These are phyloP conservation scores for Pharnaceum exiguum DNA, from an alignment of 148 eudicot species.

Conservation along the genomic window DNA sequence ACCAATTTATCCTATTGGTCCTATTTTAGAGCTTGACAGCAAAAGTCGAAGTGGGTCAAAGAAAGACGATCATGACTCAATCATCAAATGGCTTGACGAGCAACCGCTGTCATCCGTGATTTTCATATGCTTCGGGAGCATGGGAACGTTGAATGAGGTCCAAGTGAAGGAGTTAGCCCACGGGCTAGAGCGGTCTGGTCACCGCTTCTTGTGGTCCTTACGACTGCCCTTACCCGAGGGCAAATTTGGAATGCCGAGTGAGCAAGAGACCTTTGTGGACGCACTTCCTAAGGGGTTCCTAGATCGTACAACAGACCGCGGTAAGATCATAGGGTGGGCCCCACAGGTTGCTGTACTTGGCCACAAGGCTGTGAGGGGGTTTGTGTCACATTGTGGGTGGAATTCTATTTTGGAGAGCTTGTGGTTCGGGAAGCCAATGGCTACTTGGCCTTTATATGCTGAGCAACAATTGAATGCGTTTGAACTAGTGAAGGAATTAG, in stretches of 20 bases:
- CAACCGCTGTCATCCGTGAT: constrained; percentile 29
- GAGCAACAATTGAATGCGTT: constrained; percentile 27
- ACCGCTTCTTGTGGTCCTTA: constrained; percentile 32
- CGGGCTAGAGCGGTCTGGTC: constrained; percentile 31
- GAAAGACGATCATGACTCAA: constrained; percentile 19
- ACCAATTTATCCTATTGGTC: constrained; percentile 25
- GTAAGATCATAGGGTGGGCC: constrained; percentile 29
- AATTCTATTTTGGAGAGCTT: constrained; percentile 28
- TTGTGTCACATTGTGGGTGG: constrained; percentile 44
- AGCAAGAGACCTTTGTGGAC: constrained; percentile 7
- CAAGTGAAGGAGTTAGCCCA: constrained; percentile 28
- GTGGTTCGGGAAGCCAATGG: constrained; percentile 20
- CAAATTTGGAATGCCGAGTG: constrained; percentile 1
- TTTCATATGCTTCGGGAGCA: constrained; percentile 32
- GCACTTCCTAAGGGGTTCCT: constrained; percentile 25
- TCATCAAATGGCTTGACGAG: constrained; percentile 31
- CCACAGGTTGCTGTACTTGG: constrained; percentile 27
- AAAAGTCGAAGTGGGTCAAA: background rate
- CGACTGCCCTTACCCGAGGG: constrained; percentile 15
- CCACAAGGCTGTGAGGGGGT: constrained; percentile 24
- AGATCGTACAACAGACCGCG: constrained; percentile 22
- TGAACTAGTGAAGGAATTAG: constrained; percentile 23
- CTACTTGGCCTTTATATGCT: constrained; percentile 35
- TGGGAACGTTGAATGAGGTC: constrained; percentile 10
- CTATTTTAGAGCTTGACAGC: constrained; percentile 1